phyloP scores from a whole-genome alignment of 1,139 yeast genomes.

The Hanseniaspora gamundiae region DNA sequence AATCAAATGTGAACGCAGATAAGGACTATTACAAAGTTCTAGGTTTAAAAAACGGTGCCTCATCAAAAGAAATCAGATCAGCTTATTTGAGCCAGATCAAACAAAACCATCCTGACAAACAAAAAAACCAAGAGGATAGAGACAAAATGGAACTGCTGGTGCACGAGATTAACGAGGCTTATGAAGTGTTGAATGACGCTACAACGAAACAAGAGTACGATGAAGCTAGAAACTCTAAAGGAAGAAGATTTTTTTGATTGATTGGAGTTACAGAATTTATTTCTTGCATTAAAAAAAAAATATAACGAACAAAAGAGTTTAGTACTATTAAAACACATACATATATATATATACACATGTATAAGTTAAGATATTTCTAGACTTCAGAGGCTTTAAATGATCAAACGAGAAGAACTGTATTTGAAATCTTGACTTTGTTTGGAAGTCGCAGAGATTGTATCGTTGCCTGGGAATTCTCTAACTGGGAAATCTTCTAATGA shows the following conservation, averaged over 20 bases:
- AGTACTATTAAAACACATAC: no score
- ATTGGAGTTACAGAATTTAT: no score
- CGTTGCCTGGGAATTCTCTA: constrained; percentile 17
- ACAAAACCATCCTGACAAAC: constrained; percentile 86
- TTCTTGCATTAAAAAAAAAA: no score
- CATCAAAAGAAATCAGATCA: constrained; percentile 60
- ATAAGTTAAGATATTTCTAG: neutral
- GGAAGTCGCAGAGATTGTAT: constrained; percentile 7
- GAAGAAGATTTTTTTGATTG: neutral
- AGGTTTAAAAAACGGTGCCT: constrained; percentile 57
- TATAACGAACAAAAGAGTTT: no score
- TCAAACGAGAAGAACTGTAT: constrained; percentile 24
- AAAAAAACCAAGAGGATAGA: constrained; percentile 59
- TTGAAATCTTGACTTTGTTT: constrained; percentile 15
- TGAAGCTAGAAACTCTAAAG: constrained; percentile 21
- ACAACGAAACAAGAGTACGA: constrained; percentile 59
- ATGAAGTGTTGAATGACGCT: constrained; percentile 65
- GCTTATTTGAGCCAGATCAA: constrained; percentile 73
- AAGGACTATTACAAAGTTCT: constrained; percentile 74
- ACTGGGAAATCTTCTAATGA: constrained; percentile 45
- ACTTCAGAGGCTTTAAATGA: constrained; percentile 11
- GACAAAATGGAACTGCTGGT: constrained; percentile 71
- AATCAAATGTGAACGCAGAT: constrained; percentile 26
- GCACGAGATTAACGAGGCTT: constrained; percentile 90
- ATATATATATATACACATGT: no score